These are phyloP conservation scores for Verruconis gallopava DNA, from an alignment of 2,329 filamentous ascomycete genomes.

Conservation along the genomic window DNA sequence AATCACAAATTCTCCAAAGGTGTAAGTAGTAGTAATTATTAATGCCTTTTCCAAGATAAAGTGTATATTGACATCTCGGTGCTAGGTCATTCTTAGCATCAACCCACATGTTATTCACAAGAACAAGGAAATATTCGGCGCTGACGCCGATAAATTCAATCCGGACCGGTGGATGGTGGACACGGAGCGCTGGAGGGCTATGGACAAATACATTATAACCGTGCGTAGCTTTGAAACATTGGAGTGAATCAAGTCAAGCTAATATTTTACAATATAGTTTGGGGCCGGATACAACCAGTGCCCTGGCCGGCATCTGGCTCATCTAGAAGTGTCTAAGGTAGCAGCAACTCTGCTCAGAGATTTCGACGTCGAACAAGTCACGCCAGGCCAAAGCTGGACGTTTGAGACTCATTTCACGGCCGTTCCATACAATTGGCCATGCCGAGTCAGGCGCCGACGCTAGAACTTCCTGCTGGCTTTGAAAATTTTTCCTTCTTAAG, in stretches of 20 bases:
- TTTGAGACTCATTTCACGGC: slow-evolving; percentile 22
- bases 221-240: slow-evolving; percentile 12
- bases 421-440: slow-evolving; percentile 19
- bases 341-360: slow-evolving; percentile 21
- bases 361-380: slow-evolving; percentile 20
- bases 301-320: slow-evolving; percentile 24
- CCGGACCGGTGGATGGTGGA: slow-evolving; percentile 21
- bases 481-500: too few species aligned
- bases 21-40: not conserved
- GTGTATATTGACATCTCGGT: not conserved
- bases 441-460: slow-evolving; percentile 1
- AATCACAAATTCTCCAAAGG: slow-evolving; percentile 18
- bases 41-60: slow-evolving; percentile 11
- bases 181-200: slow-evolving; percentile 12
- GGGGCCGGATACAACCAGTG: slow-evolving; percentile 26
- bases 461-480: too few species aligned
- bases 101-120: slow-evolving; percentile 26
- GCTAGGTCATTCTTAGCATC: slow-evolving; percentile 18
- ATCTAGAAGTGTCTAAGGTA: slow-evolving; percentile 25
- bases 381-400: slow-evolving; percentile 19
- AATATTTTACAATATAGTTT: slow-evolving; percentile 16
- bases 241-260: not conserved
- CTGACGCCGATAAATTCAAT: slow-evolving; percentile 21
- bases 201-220: slow-evolving; percentile 18
- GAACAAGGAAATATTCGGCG: slow-evolving; percentile 18